Conservation (phyloP, 306 rosid genomes). For the Rubus parviflorus region DNA sequence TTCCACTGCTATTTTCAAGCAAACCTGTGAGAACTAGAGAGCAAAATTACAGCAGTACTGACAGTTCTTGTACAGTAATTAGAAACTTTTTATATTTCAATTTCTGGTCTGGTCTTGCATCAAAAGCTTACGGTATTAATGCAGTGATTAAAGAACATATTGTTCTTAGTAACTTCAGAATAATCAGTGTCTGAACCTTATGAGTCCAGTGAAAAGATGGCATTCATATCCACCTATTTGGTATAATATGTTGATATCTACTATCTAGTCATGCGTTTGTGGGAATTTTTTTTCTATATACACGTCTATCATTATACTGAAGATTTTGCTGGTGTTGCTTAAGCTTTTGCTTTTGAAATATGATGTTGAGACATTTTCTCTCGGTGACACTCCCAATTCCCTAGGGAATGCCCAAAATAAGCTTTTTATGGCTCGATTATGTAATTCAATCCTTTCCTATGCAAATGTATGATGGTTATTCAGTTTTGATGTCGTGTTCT, state of each 20-base stretch:
- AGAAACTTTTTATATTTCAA: not conserved
- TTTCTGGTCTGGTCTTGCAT: not conserved
- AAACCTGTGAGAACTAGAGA: not conserved
- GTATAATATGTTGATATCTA: not conserved
- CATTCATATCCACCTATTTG: not conserved
- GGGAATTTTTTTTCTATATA: not conserved
- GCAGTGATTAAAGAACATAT: not conserved
- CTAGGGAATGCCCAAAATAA: not conserved
- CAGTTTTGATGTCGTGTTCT: not conserved
- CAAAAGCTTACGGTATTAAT: not conserved
- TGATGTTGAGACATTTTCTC: not conserved
- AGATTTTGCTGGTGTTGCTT: conserved; percentile 2
- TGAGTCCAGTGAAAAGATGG: not conserved
- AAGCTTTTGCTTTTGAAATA: not conserved
- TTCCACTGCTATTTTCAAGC: not conserved
- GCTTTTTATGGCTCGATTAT: not conserved
- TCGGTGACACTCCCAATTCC: not conserved
- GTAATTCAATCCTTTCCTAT: not conserved
- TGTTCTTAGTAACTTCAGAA: not conserved
- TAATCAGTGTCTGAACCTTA: not conserved
- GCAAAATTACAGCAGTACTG: not conserved
- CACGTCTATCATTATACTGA: not conserved
- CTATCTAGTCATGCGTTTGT: not conserved
- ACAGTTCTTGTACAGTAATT: not conserved
- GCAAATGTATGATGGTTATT: not conserved